These are phyloP conservation scores for Leonotis leonurus DNA, from an alignment of 257 asterid genomes.

Conservation along the genomic window DNA sequence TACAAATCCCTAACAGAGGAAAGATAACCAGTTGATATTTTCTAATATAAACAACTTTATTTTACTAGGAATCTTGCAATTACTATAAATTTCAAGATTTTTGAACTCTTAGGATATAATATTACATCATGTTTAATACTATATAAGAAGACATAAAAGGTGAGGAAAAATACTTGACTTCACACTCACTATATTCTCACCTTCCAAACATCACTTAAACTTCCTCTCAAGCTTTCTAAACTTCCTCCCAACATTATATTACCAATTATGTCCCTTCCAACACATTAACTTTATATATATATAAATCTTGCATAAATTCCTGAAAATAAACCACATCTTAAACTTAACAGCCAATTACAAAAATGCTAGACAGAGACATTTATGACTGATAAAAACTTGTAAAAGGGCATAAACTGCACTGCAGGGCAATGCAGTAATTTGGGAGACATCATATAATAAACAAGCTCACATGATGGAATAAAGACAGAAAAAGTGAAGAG, in stretches of 20 bases:
- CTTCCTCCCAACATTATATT: constrained; percentile 10
- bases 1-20: too few relatives aligned
- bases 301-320: too few relatives aligned
- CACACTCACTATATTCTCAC: constrained; percentile 17
- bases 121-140: neutral
- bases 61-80: too few relatives aligned
- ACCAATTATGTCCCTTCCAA: neutral
- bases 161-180: constrained; percentile 15
- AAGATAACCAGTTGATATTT: too few relatives aligned
- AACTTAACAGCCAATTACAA: too few relatives aligned
- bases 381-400: neutral
- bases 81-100: too few relatives aligned
- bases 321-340: too few relatives aligned
- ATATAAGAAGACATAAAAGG: neutral
- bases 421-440: neutral
- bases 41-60: too few relatives aligned
- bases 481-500: constrained; percentile 3
- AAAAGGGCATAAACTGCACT: neutral
- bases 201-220: constrained; percentile 12
- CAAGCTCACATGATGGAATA: neutral
- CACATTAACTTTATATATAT: too few relatives aligned
- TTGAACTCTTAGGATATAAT: neutral
- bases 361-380: neutral
- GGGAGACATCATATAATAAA: neutral
- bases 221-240: constrained; percentile 10